Conservation (phyloP, 768 basidiomycete genomes). For the Calocera viscosa region DNA sequence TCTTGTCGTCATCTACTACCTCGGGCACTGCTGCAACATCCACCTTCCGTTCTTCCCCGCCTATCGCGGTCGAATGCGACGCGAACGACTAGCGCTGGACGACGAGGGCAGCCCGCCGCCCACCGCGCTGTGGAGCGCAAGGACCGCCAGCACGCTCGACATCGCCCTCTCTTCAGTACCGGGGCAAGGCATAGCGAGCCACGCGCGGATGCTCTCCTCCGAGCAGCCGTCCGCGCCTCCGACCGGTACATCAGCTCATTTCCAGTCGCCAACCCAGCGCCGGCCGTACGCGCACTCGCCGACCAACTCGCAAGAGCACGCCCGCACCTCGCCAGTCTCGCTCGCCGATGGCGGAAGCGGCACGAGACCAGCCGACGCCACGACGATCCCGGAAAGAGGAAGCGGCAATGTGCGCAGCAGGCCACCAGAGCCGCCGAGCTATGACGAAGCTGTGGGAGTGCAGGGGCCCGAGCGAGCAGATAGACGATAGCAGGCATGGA, state of each 20-base stretch:
- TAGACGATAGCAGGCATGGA: too few species aligned
- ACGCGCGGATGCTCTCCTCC: neutral
- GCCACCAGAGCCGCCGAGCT: neutral
- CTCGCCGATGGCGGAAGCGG: neutral
- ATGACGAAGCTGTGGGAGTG: neutral
- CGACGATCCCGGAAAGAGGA: neutral
- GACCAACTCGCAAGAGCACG: too few species aligned
- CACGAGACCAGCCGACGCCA: neutral
- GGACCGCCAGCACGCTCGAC: neutral
- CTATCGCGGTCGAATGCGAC: neutral
- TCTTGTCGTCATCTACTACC: neutral
- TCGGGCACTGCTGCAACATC: neutral
- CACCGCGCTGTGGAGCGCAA: neutral
- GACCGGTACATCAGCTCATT: neutral
- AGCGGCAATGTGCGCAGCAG: neutral
- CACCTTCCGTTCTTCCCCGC: neutral
- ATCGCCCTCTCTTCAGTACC: neutral
- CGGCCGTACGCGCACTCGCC: neutral
- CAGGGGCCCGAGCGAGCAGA: too few species aligned
- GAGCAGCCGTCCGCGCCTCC: neutral
- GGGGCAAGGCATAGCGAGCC: neutral
- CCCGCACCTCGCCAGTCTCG: too few species aligned
- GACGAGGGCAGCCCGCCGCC: neutral
- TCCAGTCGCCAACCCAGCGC: neutral
- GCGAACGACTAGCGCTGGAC: neutral